Evolutionary conservation across 2,329 filamentous ascomycete species (phyloP).

Genomic region (Colletotrichum limetticola): DNA sequence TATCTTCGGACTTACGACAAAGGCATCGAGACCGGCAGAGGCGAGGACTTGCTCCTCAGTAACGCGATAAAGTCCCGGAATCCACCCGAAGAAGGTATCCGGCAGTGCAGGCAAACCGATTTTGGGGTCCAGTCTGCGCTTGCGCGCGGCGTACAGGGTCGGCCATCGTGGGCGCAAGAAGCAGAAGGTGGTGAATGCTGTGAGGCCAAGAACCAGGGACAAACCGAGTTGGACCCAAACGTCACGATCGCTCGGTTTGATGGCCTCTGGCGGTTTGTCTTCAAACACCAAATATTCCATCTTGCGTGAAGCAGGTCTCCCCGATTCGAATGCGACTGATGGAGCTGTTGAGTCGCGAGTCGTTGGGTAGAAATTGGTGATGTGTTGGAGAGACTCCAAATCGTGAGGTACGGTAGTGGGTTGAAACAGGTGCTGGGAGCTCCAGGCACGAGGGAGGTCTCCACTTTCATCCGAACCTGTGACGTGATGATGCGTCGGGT

Average conservation of each 20-base stretch:
- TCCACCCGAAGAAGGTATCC: conserved; percentile 91
- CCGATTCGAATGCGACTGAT: background rate
- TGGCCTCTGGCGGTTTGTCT: conserved; percentile 34
- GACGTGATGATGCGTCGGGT: conserved; percentile 32
- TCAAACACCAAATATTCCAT: conserved; percentile 28
- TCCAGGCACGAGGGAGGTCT: conserved; percentile 17
- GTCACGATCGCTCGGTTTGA: conserved; percentile 40
- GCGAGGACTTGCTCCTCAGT: conserved; percentile 90
- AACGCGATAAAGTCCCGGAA: conserved; percentile 84
- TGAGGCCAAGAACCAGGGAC: conserved; percentile 75
- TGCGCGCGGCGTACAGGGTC: conserved; percentile 87
- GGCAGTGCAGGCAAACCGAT: conserved; percentile 80
- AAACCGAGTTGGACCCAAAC: conserved; percentile 75
- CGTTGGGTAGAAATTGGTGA: conserved; percentile 1
- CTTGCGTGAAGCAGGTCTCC: conserved; percentile 14
- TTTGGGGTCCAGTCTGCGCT: conserved; percentile 72
- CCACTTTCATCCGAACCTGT: conserved; percentile 33
- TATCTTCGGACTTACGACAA: conserved; percentile 71
- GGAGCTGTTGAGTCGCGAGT: background rate
- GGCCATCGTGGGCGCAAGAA: conserved; percentile 92
- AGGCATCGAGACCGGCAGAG: conserved; percentile 93
- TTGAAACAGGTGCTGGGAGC: conserved; percentile 16
- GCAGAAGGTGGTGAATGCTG: conserved; percentile 81
- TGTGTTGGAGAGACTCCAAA: background rate
- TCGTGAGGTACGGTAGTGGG: background rate